Percentiles rank a stretch among this genome's conserved stretches.
Evolutionary conservation across 176 grass and related monocot genomes (phyloP).

Genomic region (Lolium perenne): DNA sequence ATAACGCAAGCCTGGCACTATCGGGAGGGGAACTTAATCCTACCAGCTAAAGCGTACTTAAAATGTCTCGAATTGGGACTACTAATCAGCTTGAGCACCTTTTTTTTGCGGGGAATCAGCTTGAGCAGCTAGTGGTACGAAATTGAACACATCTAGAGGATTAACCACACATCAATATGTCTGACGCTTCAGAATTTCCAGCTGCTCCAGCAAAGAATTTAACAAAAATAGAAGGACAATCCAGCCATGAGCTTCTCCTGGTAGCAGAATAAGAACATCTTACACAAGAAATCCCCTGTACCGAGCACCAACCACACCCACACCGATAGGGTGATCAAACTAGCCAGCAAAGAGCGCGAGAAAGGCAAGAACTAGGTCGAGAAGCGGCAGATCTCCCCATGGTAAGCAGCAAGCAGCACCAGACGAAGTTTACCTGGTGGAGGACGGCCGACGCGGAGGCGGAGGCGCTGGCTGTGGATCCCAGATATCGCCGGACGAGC

Average conservation of each 20-base stretch:
- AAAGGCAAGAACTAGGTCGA: neutral
- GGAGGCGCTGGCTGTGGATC: constrained; percentile 18
- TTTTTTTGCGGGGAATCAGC: no score
- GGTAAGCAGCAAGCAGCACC: neutral
- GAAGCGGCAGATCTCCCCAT: neutral
- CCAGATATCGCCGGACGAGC: neutral
- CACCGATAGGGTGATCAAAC: neutral
- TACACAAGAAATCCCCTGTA: neutral
- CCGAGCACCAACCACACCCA: neutral
- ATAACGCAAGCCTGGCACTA: neutral
- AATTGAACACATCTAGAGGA: neutral
- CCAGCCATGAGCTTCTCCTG: neutral
- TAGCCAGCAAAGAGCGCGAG: neutral
- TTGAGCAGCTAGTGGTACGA: neutral
- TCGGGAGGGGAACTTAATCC: neutral
- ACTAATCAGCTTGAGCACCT: neutral
- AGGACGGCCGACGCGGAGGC: neutral
- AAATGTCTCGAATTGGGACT: neutral
- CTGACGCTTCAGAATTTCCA: neutral
- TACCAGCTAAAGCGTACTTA: neutral
- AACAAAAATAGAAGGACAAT: neutral
- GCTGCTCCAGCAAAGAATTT: neutral
- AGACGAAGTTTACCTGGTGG: neutral
- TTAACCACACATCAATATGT: neutral
- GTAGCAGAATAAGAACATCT: neutral